Base-by-base conservation (phyloP, 345 rosid genomes). In the Euphorbia lathyris region DNA sequence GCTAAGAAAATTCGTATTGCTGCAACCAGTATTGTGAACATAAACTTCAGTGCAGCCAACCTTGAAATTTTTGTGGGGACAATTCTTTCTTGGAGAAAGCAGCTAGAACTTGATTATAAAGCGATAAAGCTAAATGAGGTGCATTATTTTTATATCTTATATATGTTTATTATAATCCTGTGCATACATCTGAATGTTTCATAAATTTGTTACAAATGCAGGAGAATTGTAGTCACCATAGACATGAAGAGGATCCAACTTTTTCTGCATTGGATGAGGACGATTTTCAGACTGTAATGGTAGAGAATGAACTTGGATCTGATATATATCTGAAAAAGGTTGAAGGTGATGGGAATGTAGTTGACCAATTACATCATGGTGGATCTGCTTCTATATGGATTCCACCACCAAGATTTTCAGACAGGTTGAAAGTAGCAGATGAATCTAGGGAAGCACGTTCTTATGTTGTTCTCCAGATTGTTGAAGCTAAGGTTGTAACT, bases 221-320 rank as follows among this genome's bases (percentile, higher is more conserved):
- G 99, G 87, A 84, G 38, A 82, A 85, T 73, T 78, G 75, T 65
- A 53, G 75, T 75, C 79, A 75, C 76, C 72, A 42, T 74, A 83
- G 68, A 71, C 74, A 79, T 22, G 93, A 83, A 79, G 90, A 86
- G 69, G 88, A 83, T 79, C 80, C 80, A 63, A 76, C 84, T 57
- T 82, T 85, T 75, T 95, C 97, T 72, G 99, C 99, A 29, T 80
- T 95, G 78, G 97, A 95, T 72, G 99, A 92, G 79, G 99, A 90
- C 79, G 99, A 95, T 78, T 89, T 86, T 73, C 96, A 87, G 80
- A 90, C 96, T 53, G 77, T 90, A 60, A 79, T 82, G 36, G 84
- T 95, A 66, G 99, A 88, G 78, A 95, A 95, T 86, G 84, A 85
- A 77, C 97, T 95, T 58, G 99, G 99, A 19, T 78, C 82, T 82